phyloP scores from a whole-genome alignment of 805 yeast species.

The Candida chilensis region DNA sequence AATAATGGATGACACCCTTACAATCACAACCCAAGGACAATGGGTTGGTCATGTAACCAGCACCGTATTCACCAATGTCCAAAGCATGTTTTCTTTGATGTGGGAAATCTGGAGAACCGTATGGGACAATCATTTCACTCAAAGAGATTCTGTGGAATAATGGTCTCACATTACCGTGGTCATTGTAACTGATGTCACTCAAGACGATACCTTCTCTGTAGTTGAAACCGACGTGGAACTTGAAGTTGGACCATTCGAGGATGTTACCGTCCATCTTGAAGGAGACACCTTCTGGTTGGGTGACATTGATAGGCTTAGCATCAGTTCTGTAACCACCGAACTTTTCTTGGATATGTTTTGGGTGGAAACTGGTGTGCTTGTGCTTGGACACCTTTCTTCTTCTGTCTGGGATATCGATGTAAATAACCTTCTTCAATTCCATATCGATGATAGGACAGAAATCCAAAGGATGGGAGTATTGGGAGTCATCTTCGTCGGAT shows the following conservation, averaged over 20 bases:
- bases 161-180: slow-evolving; percentile 66
- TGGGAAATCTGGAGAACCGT: slow-evolving; percentile 71
- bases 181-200: slow-evolving; percentile 65
- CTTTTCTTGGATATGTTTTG: slow-evolving; percentile 50
- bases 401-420: slow-evolving; percentile 65
- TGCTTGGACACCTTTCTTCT: slow-evolving; percentile 65
- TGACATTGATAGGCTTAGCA: slow-evolving; percentile 56
- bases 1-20: slow-evolving; percentile 76
- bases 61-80: slow-evolving; percentile 85
- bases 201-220: slow-evolving; percentile 80
- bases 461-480: slow-evolving; percentile 68
- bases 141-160: slow-evolving; percentile 72
- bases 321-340: slow-evolving; percentile 58
- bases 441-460: slow-evolving; percentile 79
- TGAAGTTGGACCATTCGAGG: slow-evolving; percentile 72
- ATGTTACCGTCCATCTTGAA: slow-evolving; percentile 62
- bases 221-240: slow-evolving; percentile 76
- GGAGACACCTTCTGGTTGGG: slow-evolving; percentile 80
- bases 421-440: slow-evolving; percentile 58
- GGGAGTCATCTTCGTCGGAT: slow-evolving; percentile 68
- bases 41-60: slow-evolving; percentile 79
- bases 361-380: slow-evolving; percentile 65
- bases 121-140: slow-evolving; percentile 81
- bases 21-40: slow-evolving; percentile 76
- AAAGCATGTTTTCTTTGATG: slow-evolving; percentile 83